Percentiles rank a stretch among this genome's conserved stretches.
Evolutionary conservation across 2,329 filamentous ascomycete species (phyloP).

Genomic region (Aciculosporium take): DNA sequence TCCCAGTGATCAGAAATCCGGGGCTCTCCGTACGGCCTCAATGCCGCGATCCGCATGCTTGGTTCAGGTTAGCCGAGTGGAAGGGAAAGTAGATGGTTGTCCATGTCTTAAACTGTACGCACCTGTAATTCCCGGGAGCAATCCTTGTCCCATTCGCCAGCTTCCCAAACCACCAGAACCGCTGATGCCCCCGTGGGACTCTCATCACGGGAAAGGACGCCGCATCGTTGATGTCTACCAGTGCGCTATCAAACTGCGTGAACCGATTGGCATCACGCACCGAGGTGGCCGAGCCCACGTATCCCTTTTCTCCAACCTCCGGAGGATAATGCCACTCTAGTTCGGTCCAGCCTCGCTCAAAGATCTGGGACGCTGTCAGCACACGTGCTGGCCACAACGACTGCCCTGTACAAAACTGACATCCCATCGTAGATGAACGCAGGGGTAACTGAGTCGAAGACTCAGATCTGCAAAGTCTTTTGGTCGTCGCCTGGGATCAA

Average conservation of each 20-base stretch:
- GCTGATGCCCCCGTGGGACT: conserved; percentile 18
- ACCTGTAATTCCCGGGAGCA: conserved; percentile 27
- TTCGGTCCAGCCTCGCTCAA: conserved; percentile 23
- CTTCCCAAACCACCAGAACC: conserved; percentile 29
- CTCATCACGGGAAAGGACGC: conserved; percentile 23
- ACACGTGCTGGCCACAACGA: not conserved
- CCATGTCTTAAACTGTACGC: not conserved
- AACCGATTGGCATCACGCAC: conserved; percentile 4
- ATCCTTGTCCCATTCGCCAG: conserved; percentile 27
- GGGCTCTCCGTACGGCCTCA: conserved; percentile 27
- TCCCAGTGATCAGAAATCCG: conserved; percentile 28
- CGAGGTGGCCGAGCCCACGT: conserved; percentile 27
- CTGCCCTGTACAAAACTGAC: conserved; percentile 11
- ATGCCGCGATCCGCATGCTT: conserved; percentile 27
- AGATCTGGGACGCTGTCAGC: conserved; percentile 18
- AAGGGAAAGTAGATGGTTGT: not conserved
- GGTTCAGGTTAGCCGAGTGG: not conserved
- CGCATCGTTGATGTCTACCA: conserved; percentile 21
- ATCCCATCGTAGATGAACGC: conserved; percentile 22
- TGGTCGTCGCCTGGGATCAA: conserved; percentile 14
- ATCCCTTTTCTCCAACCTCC: conserved; percentile 22
- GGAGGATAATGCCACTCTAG: conserved; percentile 28
- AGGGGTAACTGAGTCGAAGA: conserved; percentile 18
- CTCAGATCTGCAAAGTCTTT: conserved; percentile 19
- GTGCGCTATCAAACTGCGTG: conserved; percentile 1